Percentiles rank a stretch among this genome's conserved stretches.
Evolutionary conservation across 768 basidiomycete species (phyloP).

Genomic region (Psilocybe cyanescens): DNA sequence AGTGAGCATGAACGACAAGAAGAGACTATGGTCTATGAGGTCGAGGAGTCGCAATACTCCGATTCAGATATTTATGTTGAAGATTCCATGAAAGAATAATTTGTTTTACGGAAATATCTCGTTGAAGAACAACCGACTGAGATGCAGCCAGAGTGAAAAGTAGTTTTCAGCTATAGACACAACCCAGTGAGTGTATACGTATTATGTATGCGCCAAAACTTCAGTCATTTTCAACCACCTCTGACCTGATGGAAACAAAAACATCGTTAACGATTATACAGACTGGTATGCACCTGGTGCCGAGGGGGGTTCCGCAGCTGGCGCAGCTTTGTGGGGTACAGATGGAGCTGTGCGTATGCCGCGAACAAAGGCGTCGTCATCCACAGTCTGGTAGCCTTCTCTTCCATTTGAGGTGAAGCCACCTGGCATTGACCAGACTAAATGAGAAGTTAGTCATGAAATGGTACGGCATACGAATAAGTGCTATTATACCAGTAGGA

Average conservation of each 20-base stretch:
- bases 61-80: not conserved
- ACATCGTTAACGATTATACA: conserved; percentile 26
- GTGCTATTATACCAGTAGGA: conserved; percentile 51
- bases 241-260: too few species aligned
- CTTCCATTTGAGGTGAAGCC: conserved; percentile 60
- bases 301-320: conserved; percentile 24
- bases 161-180: not conserved
- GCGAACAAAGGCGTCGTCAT: conserved; percentile 46
- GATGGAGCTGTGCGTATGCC: conserved; percentile 31
- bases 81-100: conserved; percentile 11
- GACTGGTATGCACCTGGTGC: conserved; percentile 48
- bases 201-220: too few species aligned
- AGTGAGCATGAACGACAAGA: conserved; percentile 16
- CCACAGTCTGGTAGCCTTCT: conserved; percentile 67
- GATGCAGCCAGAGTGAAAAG: not conserved
- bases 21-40: conserved; percentile 5
- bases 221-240: too few species aligned
- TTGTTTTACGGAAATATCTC: not conserved
- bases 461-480: not conserved
- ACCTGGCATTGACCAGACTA: conserved; percentile 83
- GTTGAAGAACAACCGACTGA: not conserved
- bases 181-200: not conserved
- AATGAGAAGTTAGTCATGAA: conserved; percentile 10
- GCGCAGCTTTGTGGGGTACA: conserved; percentile 24
- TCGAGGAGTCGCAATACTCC: not conserved